Conservation (phyloP, 2,329 filamentous ascomycete genomes). For the Albifimbria verrucaria region DNA sequence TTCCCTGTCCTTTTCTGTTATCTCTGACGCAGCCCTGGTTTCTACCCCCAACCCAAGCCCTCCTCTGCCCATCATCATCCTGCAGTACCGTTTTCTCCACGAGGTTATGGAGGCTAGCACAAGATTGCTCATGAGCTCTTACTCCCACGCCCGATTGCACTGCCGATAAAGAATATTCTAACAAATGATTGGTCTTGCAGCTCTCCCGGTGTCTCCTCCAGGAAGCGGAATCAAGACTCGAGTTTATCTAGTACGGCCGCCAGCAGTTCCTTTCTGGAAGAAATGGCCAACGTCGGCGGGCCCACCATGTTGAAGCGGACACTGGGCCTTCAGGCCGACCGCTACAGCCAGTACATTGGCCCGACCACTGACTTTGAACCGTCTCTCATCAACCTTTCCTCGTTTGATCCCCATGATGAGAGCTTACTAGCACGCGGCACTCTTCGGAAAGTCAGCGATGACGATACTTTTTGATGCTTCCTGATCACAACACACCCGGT, state of each 20-base stretch:
- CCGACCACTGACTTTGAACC: conserved; percentile 81
- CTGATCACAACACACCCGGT: conserved; percentile 69
- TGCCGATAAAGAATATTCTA: conserved; percentile 23
- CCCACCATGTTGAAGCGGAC: conserved; percentile 65
- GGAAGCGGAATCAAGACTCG: conserved; percentile 50
- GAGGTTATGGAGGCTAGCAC: too few relatives aligned
- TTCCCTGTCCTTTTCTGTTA: conserved; percentile 6
- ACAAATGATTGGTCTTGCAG: conserved; percentile 51
- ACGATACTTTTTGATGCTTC: conserved; percentile 79
- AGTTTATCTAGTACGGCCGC: conserved; percentile 60
- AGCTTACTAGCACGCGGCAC: conserved; percentile 67
- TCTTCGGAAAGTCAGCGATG: conserved; percentile 71
- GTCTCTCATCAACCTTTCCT: conserved; percentile 75
- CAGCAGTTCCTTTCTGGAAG: conserved; percentile 63
- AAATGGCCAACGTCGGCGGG: conserved; percentile 68
- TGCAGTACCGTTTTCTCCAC: conserved; percentile 9
- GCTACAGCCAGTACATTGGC: conserved; percentile 80
- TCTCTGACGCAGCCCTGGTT: too few relatives aligned
- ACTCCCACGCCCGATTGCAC: neutral
- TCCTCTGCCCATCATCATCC: conserved; percentile 11
- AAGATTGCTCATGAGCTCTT: neutral
- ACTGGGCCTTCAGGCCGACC: conserved; percentile 72
- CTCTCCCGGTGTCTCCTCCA: conserved; percentile 51
- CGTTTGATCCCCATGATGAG: conserved; percentile 79
- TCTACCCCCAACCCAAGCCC: neutral